These are phyloP conservation scores for Posidonia australis DNA, from an alignment of 106 monocot genomes.

Conservation along the genomic window DNA sequence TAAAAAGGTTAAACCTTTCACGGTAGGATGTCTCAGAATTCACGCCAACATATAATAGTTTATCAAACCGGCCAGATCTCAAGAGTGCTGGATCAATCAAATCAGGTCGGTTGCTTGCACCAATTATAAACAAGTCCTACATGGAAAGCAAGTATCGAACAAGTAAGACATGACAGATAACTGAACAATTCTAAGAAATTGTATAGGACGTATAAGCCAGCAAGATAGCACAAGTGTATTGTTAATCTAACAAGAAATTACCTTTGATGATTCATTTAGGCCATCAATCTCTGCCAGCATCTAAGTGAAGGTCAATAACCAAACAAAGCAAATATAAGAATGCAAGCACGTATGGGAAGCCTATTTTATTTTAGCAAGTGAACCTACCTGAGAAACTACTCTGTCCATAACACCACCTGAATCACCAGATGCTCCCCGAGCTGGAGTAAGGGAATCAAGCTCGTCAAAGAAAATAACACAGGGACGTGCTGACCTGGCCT, in stretches of 20 bases:
- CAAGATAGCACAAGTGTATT: no score
- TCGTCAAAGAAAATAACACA: slow-evolving; percentile 99
- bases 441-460: slow-evolving; percentile 97
- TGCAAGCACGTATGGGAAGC: background rate
- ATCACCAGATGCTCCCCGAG: slow-evolving; percentile 94
- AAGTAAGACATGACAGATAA: no score
- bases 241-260: slow-evolving; percentile 8
- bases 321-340: background rate
- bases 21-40: slow-evolving; percentile 66
- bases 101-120: slow-evolving; percentile 94
- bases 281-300: slow-evolving; percentile 98
- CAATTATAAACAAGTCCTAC: slow-evolving; percentile 93
- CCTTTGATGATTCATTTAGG: slow-evolving; percentile 72
- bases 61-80: slow-evolving; percentile 87
- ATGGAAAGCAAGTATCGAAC: background rate
- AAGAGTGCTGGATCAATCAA: slow-evolving; percentile 90
- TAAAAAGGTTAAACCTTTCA: slow-evolving; percentile 47
- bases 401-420: slow-evolving; percentile 99
- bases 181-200: no score
- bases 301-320: slow-evolving; percentile 16
- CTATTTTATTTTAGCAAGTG: background rate
- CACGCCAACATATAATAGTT: slow-evolving; percentile 91
- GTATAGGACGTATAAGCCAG: no score
- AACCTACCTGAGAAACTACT: slow-evolving; percentile 86
- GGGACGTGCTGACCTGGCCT: slow-evolving; percentile 94